Percentiles rank a stretch among this genome's conserved stretches.
Conservation (phyloP, 2,329 filamentous ascomycete species). For the Didymella segeticola region DNA sequence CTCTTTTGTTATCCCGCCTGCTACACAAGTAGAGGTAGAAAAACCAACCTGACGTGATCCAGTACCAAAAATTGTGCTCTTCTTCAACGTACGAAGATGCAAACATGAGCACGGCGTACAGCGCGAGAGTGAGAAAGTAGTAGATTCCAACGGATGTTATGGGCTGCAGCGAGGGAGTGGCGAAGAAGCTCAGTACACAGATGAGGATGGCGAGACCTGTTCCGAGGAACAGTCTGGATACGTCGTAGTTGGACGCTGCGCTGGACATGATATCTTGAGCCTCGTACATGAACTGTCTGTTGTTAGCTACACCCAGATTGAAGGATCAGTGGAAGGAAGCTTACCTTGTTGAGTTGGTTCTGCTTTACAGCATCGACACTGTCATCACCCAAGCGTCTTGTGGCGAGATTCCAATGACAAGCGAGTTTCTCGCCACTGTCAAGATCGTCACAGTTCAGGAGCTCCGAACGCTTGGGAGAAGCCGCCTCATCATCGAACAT, state of each 20-base stretch:
- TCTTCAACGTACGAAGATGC: conserved; percentile 98
- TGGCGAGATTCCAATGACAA: conserved; percentile 68
- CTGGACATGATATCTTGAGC: conserved; percentile 84
- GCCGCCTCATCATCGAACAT: conserved; percentile 51
- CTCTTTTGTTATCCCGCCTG: conserved; percentile 39
- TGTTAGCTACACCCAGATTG: conserved; percentile 10
- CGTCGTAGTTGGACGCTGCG: conserved; percentile 91
- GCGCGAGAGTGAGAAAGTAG: conserved; percentile 43
- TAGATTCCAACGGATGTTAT: conserved; percentile 59
- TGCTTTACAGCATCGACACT: conserved; percentile 16
- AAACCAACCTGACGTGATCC: conserved; percentile 76
- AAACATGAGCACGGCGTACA: conserved; percentile 92
- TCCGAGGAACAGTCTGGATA: conserved; percentile 64
- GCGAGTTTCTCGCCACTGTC: conserved; percentile 57
- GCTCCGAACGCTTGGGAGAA: neutral
- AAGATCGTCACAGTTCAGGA: neutral
- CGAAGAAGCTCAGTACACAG: conserved; percentile 46
- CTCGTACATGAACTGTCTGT: conserved; percentile 65
- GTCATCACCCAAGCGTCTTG: conserved; percentile 19
- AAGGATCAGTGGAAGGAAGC: neutral
- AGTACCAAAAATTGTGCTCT: conserved; percentile 99
- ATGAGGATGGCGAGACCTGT: conserved; percentile 54
- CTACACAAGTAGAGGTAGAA: conserved; percentile 55
- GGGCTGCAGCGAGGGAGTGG: conserved; percentile 48
- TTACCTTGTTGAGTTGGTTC: conserved; percentile 54